These are phyloP conservation scores for Tremellales sp. DNA, from an alignment of 1,284 basidiomycete genomes.

Conservation along the genomic window DNA sequence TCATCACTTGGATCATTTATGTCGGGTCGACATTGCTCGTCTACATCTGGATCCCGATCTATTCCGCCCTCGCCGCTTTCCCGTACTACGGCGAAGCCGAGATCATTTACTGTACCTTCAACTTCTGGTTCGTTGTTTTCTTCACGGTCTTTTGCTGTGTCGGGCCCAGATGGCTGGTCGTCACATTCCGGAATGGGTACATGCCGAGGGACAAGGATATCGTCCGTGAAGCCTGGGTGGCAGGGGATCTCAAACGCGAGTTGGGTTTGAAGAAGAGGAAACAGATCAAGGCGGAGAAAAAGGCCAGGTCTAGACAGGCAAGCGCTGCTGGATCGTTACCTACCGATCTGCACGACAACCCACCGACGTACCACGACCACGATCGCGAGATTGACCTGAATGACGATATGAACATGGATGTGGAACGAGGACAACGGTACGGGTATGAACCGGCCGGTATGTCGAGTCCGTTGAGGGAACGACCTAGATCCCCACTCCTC, in stretches of 20 bases:
- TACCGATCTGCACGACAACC: neutral
- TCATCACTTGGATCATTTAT: constrained; percentile 75
- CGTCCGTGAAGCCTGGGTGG: constrained; percentile 81
- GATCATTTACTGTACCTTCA: constrained; percentile 69
- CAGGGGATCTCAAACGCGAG: constrained; percentile 74
- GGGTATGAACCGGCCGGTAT: constrained; percentile 17
- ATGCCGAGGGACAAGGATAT: constrained; percentile 59
- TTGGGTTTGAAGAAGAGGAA: constrained; percentile 58
- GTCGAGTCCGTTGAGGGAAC: constrained; percentile 18
- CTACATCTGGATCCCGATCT: constrained; percentile 79
- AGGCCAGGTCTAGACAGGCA: neutral
- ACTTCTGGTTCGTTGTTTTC: constrained; percentile 76
- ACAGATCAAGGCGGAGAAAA: constrained; percentile 5
- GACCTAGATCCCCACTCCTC: constrained; percentile 13
- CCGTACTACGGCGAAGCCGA: constrained; percentile 70
- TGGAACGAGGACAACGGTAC: constrained; percentile 4
- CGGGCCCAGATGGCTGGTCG: constrained; percentile 51
- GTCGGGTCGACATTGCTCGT: constrained; percentile 74
- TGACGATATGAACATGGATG: neutral
- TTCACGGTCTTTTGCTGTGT: constrained; percentile 67
- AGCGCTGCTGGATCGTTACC: neutral
- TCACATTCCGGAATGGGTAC: constrained; percentile 27
- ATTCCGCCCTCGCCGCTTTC: constrained; percentile 65
- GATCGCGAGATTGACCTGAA: constrained; percentile 5
- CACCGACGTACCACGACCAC: neutral